Base-by-base conservation (phyloP, 1,284 basidiomycete genomes). In the Cutaneotrichosporon sp. region DNA sequence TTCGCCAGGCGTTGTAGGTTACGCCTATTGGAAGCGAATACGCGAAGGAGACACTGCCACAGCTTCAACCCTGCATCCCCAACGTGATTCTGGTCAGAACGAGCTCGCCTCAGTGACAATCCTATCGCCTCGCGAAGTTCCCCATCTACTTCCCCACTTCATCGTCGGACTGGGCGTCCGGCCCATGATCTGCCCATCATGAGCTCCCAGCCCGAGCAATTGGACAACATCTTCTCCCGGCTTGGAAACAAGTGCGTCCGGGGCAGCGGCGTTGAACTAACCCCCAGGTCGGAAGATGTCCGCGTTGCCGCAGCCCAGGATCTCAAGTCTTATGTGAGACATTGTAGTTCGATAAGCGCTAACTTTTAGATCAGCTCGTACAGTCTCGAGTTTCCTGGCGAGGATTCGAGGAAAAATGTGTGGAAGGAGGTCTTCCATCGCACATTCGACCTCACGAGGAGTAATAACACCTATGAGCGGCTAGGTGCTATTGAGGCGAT, bases 361-460 rank as follows among this genome's bases (percentile, higher is more conserved):
- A 14, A 31, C 29, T 10, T 10, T 31, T 14, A 68, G 65, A 64
- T 71, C 50, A 63, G 54, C 11, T 61, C 67, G 5, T 73, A 69
- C 50, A 66, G 61, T 9, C 65, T 70, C 42, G 72, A 74, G 39
- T 66, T 70, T 45, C 66, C 72, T 4, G 68, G 66, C 25, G 72
- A 75, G 39, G 75, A 75, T 59, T 61, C 65, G 5, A 54, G 59
- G 42, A 74, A 74, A 49, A 67, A 62, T 20, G 63, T 72, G 11
- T 74, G 69, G 68, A 75, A 72, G 54, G 77, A 78, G 52, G 68
- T 78, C 20, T 78, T 76, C 53, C 73, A 74, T 41, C 63, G 74
- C 52, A 78, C 77, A 52, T 78, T 78, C 35, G 77, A 78, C 56
- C 70, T 78, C 48, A 75, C 77, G 4, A 74, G 77, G 60, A 76